Percentiles rank a stretch among this genome's conserved stretches.
Evolutionary conservation across 1,284 basidiomycete species (phyloP).

Genomic region (Naganishia liquefaciens): DNA sequence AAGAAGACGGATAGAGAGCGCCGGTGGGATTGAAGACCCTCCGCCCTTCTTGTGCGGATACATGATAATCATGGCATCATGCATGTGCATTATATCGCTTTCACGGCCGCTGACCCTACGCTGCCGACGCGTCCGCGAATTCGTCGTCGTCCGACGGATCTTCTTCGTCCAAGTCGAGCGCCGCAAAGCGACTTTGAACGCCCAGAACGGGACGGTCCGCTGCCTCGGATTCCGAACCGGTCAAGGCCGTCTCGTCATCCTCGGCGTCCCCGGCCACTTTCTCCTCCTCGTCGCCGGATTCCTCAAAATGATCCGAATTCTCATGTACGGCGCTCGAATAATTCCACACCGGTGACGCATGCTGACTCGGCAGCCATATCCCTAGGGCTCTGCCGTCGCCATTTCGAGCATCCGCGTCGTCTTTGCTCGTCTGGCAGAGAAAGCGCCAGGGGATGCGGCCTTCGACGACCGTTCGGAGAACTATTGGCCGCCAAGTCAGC

Average conservation of each 20-base stretch:
- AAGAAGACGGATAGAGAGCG: slow-evolving; percentile 17
- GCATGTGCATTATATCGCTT: neutral
- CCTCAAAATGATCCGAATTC: neutral
- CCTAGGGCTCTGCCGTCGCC: slow-evolving; percentile 24
- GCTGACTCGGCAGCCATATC: slow-evolving; percentile 27
- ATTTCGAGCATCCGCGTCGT: slow-evolving; percentile 4
- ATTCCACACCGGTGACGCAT: too few relatives aligned
- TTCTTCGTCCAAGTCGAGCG: slow-evolving; percentile 10
- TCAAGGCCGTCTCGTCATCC: neutral
- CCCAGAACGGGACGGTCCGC: neutral
- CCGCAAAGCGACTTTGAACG: slow-evolving; percentile 24
- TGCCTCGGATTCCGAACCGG: neutral
- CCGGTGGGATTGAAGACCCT: slow-evolving; percentile 5
- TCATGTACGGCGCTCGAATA: slow-evolving; percentile 15
- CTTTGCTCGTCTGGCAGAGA: slow-evolving; percentile 50
- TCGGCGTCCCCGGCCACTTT: neutral
- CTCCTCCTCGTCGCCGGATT: neutral
- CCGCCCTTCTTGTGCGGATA: neutral
- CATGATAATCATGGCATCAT: neutral
- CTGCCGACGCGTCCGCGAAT: slow-evolving; percentile 5
- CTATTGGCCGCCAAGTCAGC: slow-evolving; percentile 52
- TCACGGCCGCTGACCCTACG: neutral
- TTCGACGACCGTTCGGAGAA: slow-evolving; percentile 76
- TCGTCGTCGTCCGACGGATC: neutral
- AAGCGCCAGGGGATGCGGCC: slow-evolving; percentile 80